Percentiles rank a stretch among this genome's conserved stretches.
These are phyloP conservation scores for Alnus glutinosa DNA, from an alignment of 306 rosid species.

Conservation along the genomic window DNA sequence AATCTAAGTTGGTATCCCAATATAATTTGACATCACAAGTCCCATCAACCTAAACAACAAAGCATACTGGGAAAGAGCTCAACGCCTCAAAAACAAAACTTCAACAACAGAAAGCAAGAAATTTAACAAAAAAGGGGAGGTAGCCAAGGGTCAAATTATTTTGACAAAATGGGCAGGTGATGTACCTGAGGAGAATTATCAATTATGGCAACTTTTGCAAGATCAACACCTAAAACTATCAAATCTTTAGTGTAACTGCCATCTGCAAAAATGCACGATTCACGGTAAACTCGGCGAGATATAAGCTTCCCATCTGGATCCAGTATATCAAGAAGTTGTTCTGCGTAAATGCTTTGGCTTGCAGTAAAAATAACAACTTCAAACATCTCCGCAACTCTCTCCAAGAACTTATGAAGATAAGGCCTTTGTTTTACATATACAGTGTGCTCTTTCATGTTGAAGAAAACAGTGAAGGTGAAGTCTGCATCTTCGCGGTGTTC, in stretches of 20 bases:
- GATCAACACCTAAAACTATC: slow-evolving; percentile 86
- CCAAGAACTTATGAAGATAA: slow-evolving; percentile 75
- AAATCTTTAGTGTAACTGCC: slow-evolving; percentile 95
- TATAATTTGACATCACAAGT: background rate
- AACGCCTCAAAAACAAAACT: slow-evolving; percentile 4
- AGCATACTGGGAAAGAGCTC: slow-evolving; percentile 1
- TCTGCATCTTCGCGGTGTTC: slow-evolving; percentile 80
- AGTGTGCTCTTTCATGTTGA: slow-evolving; percentile 83
- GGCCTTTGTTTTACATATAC: slow-evolving; percentile 94
- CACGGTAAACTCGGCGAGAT: slow-evolving; percentile 83
- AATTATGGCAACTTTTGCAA: slow-evolving; percentile 83
- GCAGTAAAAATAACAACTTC: slow-evolving; percentile 94
- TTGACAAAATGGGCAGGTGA: slow-evolving; percentile 13
- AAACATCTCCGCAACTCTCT: slow-evolving; percentile 91
- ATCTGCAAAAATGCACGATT: slow-evolving; percentile 84
- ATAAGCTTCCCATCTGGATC: slow-evolving; percentile 81
- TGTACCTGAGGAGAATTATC: slow-evolving; percentile 98
- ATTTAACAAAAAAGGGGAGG: background rate
- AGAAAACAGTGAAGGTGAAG: slow-evolving; percentile 81
- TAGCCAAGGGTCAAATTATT: slow-evolving; percentile 23
- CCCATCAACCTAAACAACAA: background rate
- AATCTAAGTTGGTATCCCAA: slow-evolving; percentile 5
- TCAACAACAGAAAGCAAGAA: slow-evolving; percentile 22
- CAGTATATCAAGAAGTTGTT: slow-evolving; percentile 84
- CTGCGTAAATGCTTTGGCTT: slow-evolving; percentile 96